Evolutionary conservation across 2,329 filamentous ascomycete species (phyloP), one percentile per base, ranked within the genome.

Genomic region (Fusarium austroafricanum): DNA sequence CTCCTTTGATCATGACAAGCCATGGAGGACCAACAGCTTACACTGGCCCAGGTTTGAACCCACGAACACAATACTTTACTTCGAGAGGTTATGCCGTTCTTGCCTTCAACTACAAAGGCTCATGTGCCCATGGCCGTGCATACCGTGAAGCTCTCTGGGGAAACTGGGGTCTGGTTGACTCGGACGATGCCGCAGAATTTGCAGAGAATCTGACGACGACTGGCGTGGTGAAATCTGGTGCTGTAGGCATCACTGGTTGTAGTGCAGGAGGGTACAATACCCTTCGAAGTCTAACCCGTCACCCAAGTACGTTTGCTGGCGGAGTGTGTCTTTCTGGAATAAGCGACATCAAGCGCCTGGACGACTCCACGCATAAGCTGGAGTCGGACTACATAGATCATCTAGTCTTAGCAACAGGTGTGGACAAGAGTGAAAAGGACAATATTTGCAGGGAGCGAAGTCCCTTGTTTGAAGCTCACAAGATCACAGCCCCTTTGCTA

Each of bases 251-350:
- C 55, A 81, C 80, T 2, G 86, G 85, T 3, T 77, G 77, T 8
- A 85, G 83, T 54, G 83, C 85, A 1, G 85, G 86, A 14, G 86
- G 86, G 0, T 88, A 87, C 72, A 81, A 82, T 12, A 83, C 84
- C 0, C 77, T 88, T 23, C 81, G 84, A 67, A 80, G 79, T 6
- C 68, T 87, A 4, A 81, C 81, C 21, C 78, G 78, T 35, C 80
- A 84, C 50, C 82, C 85, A 0, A 73, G 76, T 1, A 75, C 79
- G 1, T 87, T 85, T 66, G 81, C 83, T 0, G 83, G 79, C 0
- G 86, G 84, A 0, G 79, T 85, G 5, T 83, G 81, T 52, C 77
- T 81, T 2, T 86, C 81, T 26, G 85, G 86, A 5, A 81, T 88
- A 29, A 83, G 82, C 38, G 84, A 86, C 23, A 71, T 87, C n/a